Base-by-base conservation (phyloP, 768 basidiomycete species). In the Melanogaster broomeanus region DNA sequence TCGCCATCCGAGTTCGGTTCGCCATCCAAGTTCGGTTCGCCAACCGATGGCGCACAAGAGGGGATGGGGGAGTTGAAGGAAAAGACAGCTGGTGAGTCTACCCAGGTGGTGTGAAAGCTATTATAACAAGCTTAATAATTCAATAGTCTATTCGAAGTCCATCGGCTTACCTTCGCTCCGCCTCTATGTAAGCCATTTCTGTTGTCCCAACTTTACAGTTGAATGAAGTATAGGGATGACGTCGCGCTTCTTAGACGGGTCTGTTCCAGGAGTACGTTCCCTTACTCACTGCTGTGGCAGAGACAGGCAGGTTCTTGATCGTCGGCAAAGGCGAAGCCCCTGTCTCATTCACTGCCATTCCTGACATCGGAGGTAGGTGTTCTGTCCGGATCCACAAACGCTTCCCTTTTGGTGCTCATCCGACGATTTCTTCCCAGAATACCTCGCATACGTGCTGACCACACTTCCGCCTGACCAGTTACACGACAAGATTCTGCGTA, bases 291-390 rank as follows among this genome's bases (percentile, higher is more conserved):
- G 55, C 51, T 15, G 49, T 55, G 37, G 13, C 25, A 25, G 44
- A 52, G n/a, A 53, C 54, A 25, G 45, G 54, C 31, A 59, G 57
- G 4, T 60, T 60, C 30, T 41, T 64, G 15, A 60, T 55, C 22
- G 45, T 67, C 44, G 61, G 63, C 7, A 56, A 53, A 27, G 64
- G 66, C 13, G 56, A 63, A n/a, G 60, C 49, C 42, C 46, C 52
- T 11, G 45, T 57, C 8, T 61, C 62, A 2, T 59, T 59, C 48
- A 65, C 65, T 4, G 47, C 59, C 11, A 40, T 57, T 15, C 47
- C 48, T n/a, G 62, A 67, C 25, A 40, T 53, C 12, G 34, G 61
- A 22, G 21, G 62, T 15, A 16, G 13, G 22, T 16, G 16, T 42
- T n/a, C 13, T 2, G 12, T 22, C 13, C 16, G 33, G 18, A 15